Evolutionary conservation across 1,284 basidiomycete genomes (phyloP).

Genomic region (Meripilus lineatus): DNA sequence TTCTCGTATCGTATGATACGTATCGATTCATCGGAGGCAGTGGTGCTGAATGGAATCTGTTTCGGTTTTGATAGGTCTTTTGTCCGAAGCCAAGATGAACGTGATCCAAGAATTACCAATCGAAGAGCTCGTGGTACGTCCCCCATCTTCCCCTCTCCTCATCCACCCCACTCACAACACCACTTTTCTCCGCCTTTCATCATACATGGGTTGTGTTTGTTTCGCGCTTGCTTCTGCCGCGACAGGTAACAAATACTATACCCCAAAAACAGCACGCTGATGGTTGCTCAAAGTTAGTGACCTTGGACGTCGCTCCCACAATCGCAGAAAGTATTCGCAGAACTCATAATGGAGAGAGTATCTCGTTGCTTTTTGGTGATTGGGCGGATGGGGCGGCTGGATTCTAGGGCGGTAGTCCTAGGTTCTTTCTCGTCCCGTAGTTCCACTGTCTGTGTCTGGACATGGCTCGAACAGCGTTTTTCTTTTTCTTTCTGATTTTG

Average conservation of each 20-base stretch:
- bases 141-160: background rate
- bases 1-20: too few species aligned
- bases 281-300: conserved; percentile 58
- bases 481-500: too few species aligned
- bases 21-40: too few species aligned
- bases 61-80: conserved; percentile 52
- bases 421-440: too few species aligned
- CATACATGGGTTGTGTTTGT: background rate
- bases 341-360: conserved; percentile 95
- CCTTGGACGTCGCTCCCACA: conserved; percentile 85
- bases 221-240: background rate
- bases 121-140: conserved; percentile 82
- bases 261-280: conserved; percentile 57
- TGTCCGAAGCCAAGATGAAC: conserved; percentile 82
- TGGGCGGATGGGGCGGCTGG: conserved; percentile 41
- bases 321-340: conserved; percentile 95
- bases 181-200: conserved; percentile 39
- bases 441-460: too few species aligned
- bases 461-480: too few species aligned
- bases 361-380: conserved; percentile 77
- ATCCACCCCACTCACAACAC: conserved; percentile 43
- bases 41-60: too few species aligned
- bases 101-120: conserved; percentile 78
- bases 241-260: conserved; percentile 74
- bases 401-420: too few species aligned